phyloP scores from a whole-genome alignment of 2,329 filamentous ascomycete genomes.

The Arthrobotrys entomopaga region DNA sequence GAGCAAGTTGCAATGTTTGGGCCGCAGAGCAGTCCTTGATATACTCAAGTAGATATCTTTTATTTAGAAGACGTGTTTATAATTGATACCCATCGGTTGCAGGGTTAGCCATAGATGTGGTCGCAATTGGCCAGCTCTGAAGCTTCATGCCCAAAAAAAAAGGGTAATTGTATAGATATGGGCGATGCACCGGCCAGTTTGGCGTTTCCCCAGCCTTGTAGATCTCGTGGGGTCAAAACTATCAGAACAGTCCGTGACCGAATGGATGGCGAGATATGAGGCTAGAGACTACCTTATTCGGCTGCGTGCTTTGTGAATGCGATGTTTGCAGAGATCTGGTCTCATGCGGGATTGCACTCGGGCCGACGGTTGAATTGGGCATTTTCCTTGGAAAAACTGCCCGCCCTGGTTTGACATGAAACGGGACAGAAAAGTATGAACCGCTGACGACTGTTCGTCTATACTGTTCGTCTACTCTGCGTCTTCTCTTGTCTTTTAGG shows the following conservation, averaged over 20 bases:
- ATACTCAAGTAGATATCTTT: constrained; percentile 9
- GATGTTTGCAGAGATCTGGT: constrained; percentile 43
- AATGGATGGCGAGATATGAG: constrained; percentile 18
- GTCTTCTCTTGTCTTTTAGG: too few relatives aligned
- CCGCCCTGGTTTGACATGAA: constrained; percentile 10
- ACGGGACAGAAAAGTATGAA: background rate
- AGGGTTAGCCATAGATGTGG: background rate
- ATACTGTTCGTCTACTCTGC: too few relatives aligned
- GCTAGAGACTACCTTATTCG: constrained; percentile 42
- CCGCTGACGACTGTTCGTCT: too few relatives aligned
- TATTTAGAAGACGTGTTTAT: background rate
- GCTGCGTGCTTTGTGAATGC: background rate
- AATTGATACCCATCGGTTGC: background rate
- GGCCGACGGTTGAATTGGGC: constrained; percentile 52
- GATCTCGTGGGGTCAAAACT: background rate
- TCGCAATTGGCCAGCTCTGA: background rate
- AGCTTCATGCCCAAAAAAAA: constrained; percentile 3
- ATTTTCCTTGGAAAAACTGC: too few relatives aligned
- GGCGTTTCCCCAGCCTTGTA: constrained; percentile 21
- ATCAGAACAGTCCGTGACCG: constrained; percentile 6
- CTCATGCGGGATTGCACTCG: constrained; percentile 35
- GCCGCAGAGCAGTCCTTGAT: constrained; percentile 33
- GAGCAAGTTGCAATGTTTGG: constrained; percentile 34
- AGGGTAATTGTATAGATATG: background rate
- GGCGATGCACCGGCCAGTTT: constrained; percentile 36